Base-by-base conservation (phyloP, 192 early-diverging fungal genomes). In the Spizellomyces punctatus region DNA sequence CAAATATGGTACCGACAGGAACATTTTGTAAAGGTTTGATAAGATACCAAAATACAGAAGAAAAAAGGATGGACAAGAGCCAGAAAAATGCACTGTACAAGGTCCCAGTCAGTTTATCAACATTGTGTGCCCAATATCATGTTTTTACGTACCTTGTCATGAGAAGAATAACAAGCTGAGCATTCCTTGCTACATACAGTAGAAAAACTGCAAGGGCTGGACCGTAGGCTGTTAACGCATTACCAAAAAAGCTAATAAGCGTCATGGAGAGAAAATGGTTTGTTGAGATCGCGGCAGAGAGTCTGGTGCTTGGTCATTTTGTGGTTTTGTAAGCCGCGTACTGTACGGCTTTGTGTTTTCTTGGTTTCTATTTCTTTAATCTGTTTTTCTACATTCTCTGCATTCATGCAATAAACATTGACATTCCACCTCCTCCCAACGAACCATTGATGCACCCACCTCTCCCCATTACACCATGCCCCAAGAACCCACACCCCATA, bases 71-170 rank as follows among this genome's bases (percentile, higher is more conserved):
- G 0, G 92, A 89, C 19, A 93, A 63, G 12, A 94, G 78, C 86
- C 91, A 94, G 69, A 94, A 94, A 79, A 94, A 94, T 10, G 92
- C 91, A 65, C 92, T 93, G 55, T 2, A 43, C 50, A 61, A 49
- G 19, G 17, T 22, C 7, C 42, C 8, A 71, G 36, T 46, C 47
- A 41, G 59, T 12, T 19, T 5, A 22, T 0, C 5, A 61, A 19
- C 6, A 41, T 41, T 16, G 0, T 6, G 59, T 9, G 14, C 6
- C 6, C 17, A 41, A 27, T 0, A 0, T 6, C 14, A 14, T 12
- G 36, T 17, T 67, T n/a, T 4, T 6, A 21, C 9, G 42, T 86
- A 93, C 91, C 89, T 91, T 10, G 89, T 86, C 22, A 93, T 89
- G 70, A 86, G 77, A 43, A 94, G 76, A 19, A 94, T 74, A 19